A percentile compares a stretch with the other conserved stretches of the same genome.
Evolutionary conservation across 768 basidiomycete genomes (phyloP).

Genomic region (Phylloporus rhodoxanthus): DNA sequence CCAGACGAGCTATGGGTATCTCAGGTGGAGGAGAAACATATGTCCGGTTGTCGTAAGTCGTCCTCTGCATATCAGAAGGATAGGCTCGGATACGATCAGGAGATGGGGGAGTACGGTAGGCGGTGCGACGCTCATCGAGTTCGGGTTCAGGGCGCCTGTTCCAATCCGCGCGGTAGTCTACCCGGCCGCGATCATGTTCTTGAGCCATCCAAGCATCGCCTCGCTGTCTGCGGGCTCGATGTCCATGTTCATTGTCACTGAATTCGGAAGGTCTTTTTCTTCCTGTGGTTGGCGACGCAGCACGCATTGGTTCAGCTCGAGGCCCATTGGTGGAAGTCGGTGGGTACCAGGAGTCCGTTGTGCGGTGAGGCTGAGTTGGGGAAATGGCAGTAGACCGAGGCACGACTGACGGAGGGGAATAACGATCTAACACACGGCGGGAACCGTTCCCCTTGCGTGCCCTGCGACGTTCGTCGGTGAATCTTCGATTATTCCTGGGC

Average conservation of each 20-base stretch:
- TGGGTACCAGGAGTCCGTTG: conserved; percentile 5
- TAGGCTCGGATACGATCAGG: conserved; percentile 6
- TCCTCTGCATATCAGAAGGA: conserved; percentile 6
- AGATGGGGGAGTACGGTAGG: conserved; percentile 5
- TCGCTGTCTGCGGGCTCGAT: conserved; percentile 22
- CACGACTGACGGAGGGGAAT: conserved; percentile 6
- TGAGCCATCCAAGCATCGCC: conserved; percentile 15
- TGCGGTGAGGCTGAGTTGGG: conserved; percentile 2
- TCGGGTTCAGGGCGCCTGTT: conserved; percentile 14
- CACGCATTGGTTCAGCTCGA: conserved; percentile 17
- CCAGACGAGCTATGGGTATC: conserved; percentile 1
- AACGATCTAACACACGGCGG: conserved; percentile 6
- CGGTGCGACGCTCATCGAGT: conserved; percentile 9
- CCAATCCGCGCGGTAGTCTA: conserved; percentile 5
- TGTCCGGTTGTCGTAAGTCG: conserved; percentile 6
- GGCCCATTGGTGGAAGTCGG: conserved; percentile 2
- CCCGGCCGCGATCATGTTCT: conserved; percentile 6
- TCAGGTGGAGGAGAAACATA: background rate
- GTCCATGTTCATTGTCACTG: conserved; percentile 16
- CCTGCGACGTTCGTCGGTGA: conserved; percentile 8
- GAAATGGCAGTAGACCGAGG: conserved; percentile 4
- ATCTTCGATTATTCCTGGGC: conserved; percentile 5
- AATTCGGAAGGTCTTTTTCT: conserved; percentile 22
- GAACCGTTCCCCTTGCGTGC: conserved; percentile 1
- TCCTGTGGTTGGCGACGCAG: conserved; percentile 10